These are phyloP conservation scores for Vicia faba DNA, from an alignment of 306 rosid species.

Conservation along the genomic window DNA sequence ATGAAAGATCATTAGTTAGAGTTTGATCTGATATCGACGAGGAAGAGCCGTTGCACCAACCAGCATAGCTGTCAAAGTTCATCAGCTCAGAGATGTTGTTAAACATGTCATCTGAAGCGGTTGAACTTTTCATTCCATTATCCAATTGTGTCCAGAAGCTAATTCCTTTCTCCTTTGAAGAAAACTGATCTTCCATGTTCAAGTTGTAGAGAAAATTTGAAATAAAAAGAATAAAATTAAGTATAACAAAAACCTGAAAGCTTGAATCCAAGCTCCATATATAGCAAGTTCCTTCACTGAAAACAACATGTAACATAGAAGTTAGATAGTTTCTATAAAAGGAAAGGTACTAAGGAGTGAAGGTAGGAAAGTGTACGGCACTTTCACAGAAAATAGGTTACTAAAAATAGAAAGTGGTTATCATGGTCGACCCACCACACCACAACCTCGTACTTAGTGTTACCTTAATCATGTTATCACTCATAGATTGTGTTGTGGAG, in stretches of 20 bases:
- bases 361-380: conserved; percentile 13
- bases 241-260: conserved; percentile 33
- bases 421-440: conserved; percentile 19
- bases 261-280: neutral
- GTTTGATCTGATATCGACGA: conserved; percentile 31
- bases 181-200: conserved; percentile 60
- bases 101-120: conserved; percentile 56
- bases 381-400: conserved; percentile 21
- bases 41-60: conserved; percentile 63
- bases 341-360: neutral
- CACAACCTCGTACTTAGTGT: neutral
- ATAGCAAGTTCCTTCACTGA: neutral
- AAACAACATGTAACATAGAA: neutral
- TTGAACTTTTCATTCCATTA: conserved; percentile 46
- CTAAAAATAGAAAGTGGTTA: conserved; percentile 40
- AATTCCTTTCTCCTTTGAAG: conserved; percentile 46
- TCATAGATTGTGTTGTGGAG: neutral
- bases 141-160: conserved; percentile 55
- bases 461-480: conserved; percentile 12
- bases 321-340: conserved; percentile 27
- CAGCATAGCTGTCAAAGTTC: conserved; percentile 72
- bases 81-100: conserved; percentile 63
- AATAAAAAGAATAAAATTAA: neutral
- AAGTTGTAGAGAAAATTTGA: neutral
- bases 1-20: conserved; percentile 52